Evolutionary conservation across 306 rosid species (phyloP).

Genomic region (Morella rubra): DNA sequence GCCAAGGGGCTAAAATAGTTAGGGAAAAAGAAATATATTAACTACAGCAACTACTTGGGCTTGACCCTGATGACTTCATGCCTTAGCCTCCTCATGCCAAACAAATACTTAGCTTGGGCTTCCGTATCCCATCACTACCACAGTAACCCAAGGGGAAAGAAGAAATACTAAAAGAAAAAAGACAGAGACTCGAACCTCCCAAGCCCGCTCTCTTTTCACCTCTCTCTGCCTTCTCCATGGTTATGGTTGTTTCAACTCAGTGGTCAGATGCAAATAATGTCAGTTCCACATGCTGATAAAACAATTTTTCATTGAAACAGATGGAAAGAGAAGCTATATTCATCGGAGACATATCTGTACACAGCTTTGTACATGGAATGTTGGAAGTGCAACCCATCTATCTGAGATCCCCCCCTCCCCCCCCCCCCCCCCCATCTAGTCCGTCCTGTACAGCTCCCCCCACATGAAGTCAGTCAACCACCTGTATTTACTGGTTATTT

Average conservation of each 20-base stretch:
- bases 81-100: too few species aligned
- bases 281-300: conserved; percentile 7
- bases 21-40: too few species aligned
- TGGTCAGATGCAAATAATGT: not conserved
- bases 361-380: conserved; percentile 40
- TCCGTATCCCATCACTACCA: too few species aligned
- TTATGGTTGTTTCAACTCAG: not conserved
- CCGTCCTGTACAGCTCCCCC: conserved; percentile 47
- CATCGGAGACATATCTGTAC: conserved; percentile 36
- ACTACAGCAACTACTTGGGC: too few species aligned
- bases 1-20: too few species aligned
- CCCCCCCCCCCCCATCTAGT: conserved; percentile 23
- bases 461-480: conserved; percentile 33
- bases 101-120: too few species aligned
- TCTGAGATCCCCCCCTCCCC: conserved; percentile 6
- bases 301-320: conserved; percentile 12
- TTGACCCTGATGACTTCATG: too few species aligned
- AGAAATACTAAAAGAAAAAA: too few species aligned
- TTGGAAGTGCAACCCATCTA: conserved; percentile 29
- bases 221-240: not conserved
- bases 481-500: conserved; percentile 47
- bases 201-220: not conserved
- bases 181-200: too few species aligned
- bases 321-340: conserved; percentile 19
- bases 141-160: too few species aligned